Evolutionary conservation across 2,329 filamentous ascomycete species (phyloP).

Genomic region (Pyricularia sp.): DNA sequence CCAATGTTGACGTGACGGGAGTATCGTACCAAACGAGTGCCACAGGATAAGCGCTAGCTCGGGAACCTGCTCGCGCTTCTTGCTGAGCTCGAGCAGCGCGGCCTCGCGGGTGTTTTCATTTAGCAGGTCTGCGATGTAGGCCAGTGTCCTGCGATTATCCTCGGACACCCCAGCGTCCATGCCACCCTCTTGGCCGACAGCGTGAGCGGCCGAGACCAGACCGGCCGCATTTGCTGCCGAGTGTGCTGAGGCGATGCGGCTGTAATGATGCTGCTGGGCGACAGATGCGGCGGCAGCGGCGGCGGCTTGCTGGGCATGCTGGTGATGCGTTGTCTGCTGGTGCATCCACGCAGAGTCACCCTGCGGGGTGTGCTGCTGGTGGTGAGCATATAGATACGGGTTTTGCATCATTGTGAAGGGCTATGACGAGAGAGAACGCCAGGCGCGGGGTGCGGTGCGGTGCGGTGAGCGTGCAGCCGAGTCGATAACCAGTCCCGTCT

Average conservation of each 20-base stretch:
- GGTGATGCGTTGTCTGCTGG: slow-evolving; percentile 46
- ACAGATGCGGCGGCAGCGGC: slow-evolving; percentile 30
- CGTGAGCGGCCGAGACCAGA: slow-evolving; percentile 28
- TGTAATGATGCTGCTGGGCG: slow-evolving; percentile 52
- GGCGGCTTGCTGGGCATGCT: slow-evolving; percentile 24
- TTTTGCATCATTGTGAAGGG: slow-evolving; percentile 45
- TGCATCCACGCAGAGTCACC: slow-evolving; percentile 53
- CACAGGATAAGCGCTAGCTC: slow-evolving; percentile 92
- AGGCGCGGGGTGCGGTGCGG: background rate
- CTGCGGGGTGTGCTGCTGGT: slow-evolving; percentile 53
- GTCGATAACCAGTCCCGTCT: background rate
- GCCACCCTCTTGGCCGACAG: slow-evolving; percentile 31
- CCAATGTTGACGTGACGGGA: background rate
- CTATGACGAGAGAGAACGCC: background rate
- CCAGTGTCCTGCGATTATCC: slow-evolving; percentile 84
- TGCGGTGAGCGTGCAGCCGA: background rate
- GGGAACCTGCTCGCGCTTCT: slow-evolving; percentile 96
- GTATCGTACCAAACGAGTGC: slow-evolving; percentile 82
- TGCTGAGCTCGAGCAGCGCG: slow-evolving; percentile 87
- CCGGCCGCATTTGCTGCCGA: slow-evolving; percentile 36
- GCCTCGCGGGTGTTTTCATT: slow-evolving; percentile 79
- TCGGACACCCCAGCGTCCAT: slow-evolving; percentile 62
- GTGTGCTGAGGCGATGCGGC: slow-evolving; percentile 53
- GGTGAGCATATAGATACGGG: slow-evolving; percentile 48
- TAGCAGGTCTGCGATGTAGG: slow-evolving; percentile 83